Evolutionary conservation across 2,329 filamentous ascomycete genomes (phyloP).

Genomic region (Cladophialophora chaetospira): DNA sequence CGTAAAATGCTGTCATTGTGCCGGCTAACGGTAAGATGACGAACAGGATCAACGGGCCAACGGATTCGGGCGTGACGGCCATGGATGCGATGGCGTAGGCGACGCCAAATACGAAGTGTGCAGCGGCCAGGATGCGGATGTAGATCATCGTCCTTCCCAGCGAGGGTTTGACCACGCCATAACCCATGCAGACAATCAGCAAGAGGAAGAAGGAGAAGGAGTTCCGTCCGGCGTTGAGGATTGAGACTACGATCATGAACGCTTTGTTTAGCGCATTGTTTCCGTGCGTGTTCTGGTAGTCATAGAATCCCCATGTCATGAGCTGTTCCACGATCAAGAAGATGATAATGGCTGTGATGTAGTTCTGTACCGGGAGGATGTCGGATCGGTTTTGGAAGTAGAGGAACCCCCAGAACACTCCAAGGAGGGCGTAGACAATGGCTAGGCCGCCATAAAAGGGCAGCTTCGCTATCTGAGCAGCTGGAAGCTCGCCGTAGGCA

Average conservation of each 20-base stretch:
- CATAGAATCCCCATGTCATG: constrained; percentile 99
- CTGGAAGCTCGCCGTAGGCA: constrained; percentile 92
- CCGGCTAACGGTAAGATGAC: constrained; percentile 90
- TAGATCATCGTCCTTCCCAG: constrained; percentile 93
- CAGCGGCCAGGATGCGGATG: constrained; percentile 85
- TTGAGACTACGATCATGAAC: constrained; percentile 85
- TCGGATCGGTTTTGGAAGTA: constrained; percentile 94
- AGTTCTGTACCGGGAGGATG: constrained; percentile 97
- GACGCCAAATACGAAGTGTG: constrained; percentile 85
- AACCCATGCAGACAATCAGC: constrained; percentile 98
- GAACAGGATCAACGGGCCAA: constrained; percentile 85
- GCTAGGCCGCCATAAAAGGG: constrained; percentile 96
- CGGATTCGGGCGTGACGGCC: constrained; percentile 83
- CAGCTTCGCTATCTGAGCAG: constrained; percentile 92
- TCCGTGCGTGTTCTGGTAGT: constrained; percentile 90
- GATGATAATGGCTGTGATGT: constrained; percentile 93
- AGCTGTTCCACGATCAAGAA: constrained; percentile 96
- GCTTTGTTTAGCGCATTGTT: constrained; percentile 80
- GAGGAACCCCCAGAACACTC: constrained; percentile 86
- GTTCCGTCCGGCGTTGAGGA: constrained; percentile 90
- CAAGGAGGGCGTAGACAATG: constrained; percentile 87
- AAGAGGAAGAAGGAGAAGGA: constrained; percentile 98
- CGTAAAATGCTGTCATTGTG: constrained; percentile 93
- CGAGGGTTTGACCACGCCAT: constrained; percentile 93
- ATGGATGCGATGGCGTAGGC: constrained; percentile 91